These are phyloP conservation scores for Xylaria sp. DNA, from an alignment of 2,329 filamentous ascomycete genomes.

Conservation along the genomic window DNA sequence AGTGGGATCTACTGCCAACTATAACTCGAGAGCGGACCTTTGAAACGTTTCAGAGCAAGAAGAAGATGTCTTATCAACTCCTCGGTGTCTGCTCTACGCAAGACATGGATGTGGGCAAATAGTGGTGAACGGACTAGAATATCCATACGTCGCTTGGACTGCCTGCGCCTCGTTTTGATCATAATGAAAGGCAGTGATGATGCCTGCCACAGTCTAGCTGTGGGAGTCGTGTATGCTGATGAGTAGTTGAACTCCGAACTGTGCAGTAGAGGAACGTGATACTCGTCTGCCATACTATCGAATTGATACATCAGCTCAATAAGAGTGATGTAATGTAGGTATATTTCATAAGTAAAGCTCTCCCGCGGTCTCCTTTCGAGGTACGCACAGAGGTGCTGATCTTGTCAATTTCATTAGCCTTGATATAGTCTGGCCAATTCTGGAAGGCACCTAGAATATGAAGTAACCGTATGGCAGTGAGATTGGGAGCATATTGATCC, in stretches of 20 bases:
- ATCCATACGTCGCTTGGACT: background rate
- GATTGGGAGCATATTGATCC: conserved; percentile 26
- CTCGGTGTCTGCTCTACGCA: too few species aligned
- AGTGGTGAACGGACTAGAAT: background rate
- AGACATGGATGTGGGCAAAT: too few species aligned
- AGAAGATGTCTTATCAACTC: too few species aligned
- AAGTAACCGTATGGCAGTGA: conserved; percentile 38
- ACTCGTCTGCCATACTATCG: background rate
- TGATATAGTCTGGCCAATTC: conserved; percentile 35
- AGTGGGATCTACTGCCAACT: too few species aligned
- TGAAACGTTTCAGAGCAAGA: too few species aligned
- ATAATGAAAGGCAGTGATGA: conserved; percentile 17
- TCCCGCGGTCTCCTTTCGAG: background rate
- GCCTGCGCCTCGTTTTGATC: conserved; percentile 17
- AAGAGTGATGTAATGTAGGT: conserved; percentile 6
- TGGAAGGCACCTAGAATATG: conserved; percentile 29
- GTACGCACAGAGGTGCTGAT: background rate
- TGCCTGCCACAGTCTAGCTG: conserved; percentile 2
- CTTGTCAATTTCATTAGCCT: conserved; percentile 12
- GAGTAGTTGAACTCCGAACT: conserved; percentile 14
- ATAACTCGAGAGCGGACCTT: too few species aligned
- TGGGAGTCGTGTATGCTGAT: conserved; percentile 17
- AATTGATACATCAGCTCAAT: background rate
- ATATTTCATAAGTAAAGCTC: conserved; percentile 8
- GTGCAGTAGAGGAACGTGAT: conserved; percentile 13